Evolutionary conservation across 2,329 filamentous ascomycete species (phyloP).

Genomic region (Aspergillus aculeatus): DNA sequence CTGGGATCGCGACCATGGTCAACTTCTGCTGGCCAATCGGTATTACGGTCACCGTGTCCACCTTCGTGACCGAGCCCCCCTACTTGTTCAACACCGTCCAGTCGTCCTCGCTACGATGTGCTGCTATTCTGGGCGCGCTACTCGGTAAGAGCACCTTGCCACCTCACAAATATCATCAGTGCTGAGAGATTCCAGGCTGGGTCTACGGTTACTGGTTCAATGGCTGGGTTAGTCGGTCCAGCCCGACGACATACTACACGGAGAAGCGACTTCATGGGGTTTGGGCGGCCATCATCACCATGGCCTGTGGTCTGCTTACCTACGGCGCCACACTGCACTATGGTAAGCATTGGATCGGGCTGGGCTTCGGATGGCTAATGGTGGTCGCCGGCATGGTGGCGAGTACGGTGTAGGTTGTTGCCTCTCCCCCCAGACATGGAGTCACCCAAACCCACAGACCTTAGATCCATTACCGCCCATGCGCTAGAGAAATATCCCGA

Average conservation of each 20-base stretch:
- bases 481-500: conserved; percentile 38
- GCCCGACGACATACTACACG: conserved; percentile 26
- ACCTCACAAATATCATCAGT: background rate
- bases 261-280: conserved; percentile 39
- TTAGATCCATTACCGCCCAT: conserved; percentile 37
- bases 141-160: conserved; percentile 22
- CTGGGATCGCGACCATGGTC: conserved; percentile 34
- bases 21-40: conserved; percentile 42
- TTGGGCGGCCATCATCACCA: conserved; percentile 33
- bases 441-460: background rate
- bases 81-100: conserved; percentile 36
- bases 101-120: conserved; percentile 40
- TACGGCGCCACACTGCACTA: conserved; percentile 38
- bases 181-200: conserved; percentile 24
- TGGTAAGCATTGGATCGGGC: conserved; percentile 36
- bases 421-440: background rate
- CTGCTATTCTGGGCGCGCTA: conserved; percentile 35
- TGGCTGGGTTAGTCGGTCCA: conserved; percentile 30
- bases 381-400: conserved; percentile 38
- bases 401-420: conserved; percentile 32
- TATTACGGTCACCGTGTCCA: conserved; percentile 37
- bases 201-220: conserved; percentile 38
- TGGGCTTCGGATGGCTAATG: conserved; percentile 40
- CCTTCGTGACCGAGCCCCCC: conserved; percentile 34
- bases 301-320: conserved; percentile 33